These are phyloP conservation scores for Pichia pseudocactophila DNA, from an alignment of 805 yeast genomes.

Conservation along the genomic window DNA sequence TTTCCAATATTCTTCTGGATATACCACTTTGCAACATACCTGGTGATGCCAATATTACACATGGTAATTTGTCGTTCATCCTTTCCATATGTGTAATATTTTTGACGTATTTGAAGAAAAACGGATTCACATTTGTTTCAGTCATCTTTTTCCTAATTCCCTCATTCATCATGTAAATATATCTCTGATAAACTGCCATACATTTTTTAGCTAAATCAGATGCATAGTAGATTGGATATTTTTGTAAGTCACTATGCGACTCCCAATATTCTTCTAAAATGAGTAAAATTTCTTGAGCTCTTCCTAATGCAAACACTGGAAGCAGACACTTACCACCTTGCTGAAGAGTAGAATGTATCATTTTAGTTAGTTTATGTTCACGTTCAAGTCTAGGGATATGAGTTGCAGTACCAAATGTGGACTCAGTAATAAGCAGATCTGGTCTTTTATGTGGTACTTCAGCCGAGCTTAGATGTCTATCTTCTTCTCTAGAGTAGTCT, in stretches of 20 bases:
- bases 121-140: slow-evolving; percentile 80
- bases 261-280: slow-evolving; percentile 95
- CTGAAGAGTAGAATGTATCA: slow-evolving; percentile 73
- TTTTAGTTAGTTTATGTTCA: slow-evolving; percentile 69
- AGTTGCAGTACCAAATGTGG: slow-evolving; percentile 96
- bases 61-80: slow-evolving; percentile 90
- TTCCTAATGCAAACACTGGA: slow-evolving; percentile 94
- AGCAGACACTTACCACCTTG: slow-evolving; percentile 88
- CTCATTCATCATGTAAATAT: slow-evolving; percentile 96
- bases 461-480: slow-evolving; percentile 89
- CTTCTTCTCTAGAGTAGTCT: slow-evolving; percentile 92
- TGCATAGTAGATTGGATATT: slow-evolving; percentile 80
- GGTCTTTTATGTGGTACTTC: slow-evolving; percentile 86
- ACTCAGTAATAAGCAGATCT: slow-evolving; percentile 85
- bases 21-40: slow-evolving; percentile 98
- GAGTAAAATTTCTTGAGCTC: slow-evolving; percentile 88
- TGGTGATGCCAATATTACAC: slow-evolving; percentile 93
- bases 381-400: slow-evolving; percentile 85
- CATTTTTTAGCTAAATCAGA: slow-evolving; percentile 90
- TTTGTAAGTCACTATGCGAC: slow-evolving; percentile 69
- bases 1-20: slow-evolving; percentile 80
- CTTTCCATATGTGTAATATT: slow-evolving; percentile 71
- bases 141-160: slow-evolving; percentile 66
- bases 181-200: slow-evolving; percentile 95
- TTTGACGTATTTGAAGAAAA: slow-evolving; percentile 77